Base-by-base conservation (phyloP, 768 basidiomycete genomes). In the Tephrocybe sp. region DNA sequence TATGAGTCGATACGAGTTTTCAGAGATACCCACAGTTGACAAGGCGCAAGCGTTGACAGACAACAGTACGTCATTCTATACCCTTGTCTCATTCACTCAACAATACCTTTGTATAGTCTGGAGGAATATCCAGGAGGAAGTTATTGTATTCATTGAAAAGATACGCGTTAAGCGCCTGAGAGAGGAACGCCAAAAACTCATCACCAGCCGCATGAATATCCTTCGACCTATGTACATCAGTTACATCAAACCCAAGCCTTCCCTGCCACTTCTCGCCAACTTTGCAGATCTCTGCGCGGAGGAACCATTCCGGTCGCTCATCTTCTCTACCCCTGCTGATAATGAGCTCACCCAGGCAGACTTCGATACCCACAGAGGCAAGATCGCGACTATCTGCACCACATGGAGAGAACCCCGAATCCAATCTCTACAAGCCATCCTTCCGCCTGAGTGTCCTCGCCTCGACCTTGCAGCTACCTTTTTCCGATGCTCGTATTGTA, bases 401-500 rank as follows among this genome's bases (percentile, higher is more conserved):
- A 40, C 47, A 12, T 69, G 63, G 65, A 58, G 46, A 22, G 39
- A 56, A 13, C 56, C 61, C 6, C 21, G 54, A 60, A 21, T 19
- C 53, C 15, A 47, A 54, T 16, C 50, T 63, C 30, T 43, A 54
- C 32, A 35, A 36, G 25, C 40, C 6, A 41, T 52, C 9, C 44
- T 47, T 40, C 45, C 54, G 18, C 31, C 41, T 24, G 49, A 41
- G 2, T 28, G n/a, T 34, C 8, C 6, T 15, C 5, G 16, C 15
- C 53, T 69, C 11, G 45, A 63, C 2, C 64, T 69, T 27, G 69
- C 69, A 12, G 60, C 63, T 1, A 61, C 60, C 7, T 67, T 69
- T 39, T 72, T 72, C 53, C 60, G 63, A 15, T 72, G 68, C 48
- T 38, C 47, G 15, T 65, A 54, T 38, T 70, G 69, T 35, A 46